Evolutionary conservation across 306 rosid genomes (phyloP).

Genomic region (Pueraria montana): DNA sequence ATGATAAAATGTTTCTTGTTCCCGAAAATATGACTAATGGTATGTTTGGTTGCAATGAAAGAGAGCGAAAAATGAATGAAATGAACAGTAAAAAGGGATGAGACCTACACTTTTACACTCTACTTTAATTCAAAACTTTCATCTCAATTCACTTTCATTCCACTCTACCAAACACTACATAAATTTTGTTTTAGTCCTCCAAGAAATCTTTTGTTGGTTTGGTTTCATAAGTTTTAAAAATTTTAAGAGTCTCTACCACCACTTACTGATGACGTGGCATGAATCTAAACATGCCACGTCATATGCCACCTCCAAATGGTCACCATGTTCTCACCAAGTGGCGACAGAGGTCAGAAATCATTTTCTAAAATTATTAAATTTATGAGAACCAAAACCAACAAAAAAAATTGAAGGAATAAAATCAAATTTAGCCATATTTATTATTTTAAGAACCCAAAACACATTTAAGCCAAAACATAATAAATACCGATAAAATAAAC

Average conservation of each 20-base stretch:
- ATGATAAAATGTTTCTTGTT: not conserved
- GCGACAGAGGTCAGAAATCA: not conserved
- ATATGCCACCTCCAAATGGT: not conserved
- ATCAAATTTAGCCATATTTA: not conserved
- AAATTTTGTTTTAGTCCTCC: not conserved
- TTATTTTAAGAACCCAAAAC: not conserved
- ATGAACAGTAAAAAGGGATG: too few relatives aligned
- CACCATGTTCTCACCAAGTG: not conserved
- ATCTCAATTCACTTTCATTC: too few relatives aligned
- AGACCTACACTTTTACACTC: too few relatives aligned
- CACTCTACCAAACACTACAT: too few relatives aligned
- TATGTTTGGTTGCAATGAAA: too few relatives aligned
- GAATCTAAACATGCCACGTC: not conserved
- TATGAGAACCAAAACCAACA: not conserved
- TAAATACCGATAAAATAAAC: not conserved
- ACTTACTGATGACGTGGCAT: not conserved
- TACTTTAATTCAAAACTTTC: too few relatives aligned
- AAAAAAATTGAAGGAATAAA: not conserved
- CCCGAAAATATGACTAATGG: not conserved
- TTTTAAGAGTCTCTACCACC: not conserved
- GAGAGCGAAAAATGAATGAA: too few relatives aligned
- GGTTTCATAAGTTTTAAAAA: not conserved
- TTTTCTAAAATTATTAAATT: not conserved
- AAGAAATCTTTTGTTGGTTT: not conserved
- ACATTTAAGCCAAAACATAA: not conserved